phyloP scores from a whole-genome alignment of 768 basidiomycete species.

The Daedaleopsis sinensis region DNA sequence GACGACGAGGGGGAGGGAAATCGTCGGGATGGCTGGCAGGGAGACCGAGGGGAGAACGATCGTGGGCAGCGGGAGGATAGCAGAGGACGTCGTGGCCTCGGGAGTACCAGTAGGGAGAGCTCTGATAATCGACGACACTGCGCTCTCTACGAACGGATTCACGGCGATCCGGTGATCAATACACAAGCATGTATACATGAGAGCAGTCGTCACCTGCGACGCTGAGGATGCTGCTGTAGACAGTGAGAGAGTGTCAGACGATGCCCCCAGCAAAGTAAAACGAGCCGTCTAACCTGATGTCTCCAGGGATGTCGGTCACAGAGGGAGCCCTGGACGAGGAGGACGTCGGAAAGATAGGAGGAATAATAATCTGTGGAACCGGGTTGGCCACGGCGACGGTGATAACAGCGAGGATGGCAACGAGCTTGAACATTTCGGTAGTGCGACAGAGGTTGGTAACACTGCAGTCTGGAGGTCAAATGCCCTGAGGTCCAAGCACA shows the following conservation, averaged over 20 bases:
- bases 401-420: constrained; percentile 6
- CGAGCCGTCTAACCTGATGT: too few relatives aligned
- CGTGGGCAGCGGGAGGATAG: too few relatives aligned
- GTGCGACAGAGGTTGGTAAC: not conserved
- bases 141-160: too few relatives aligned
- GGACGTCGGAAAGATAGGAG: not conserved
- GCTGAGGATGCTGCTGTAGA: not conserved
- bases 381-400: constrained; percentile 8
- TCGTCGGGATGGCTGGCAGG: not conserved
- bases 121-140: not conserved
- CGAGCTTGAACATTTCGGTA: constrained; percentile 7
- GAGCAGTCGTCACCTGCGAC: not conserved
- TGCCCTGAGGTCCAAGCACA: constrained; percentile 6
- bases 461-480: not conserved
- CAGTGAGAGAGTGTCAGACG: too few relatives aligned
- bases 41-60: too few relatives aligned
- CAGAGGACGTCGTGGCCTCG: too few relatives aligned
- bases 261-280: too few relatives aligned
- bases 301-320: not conserved
- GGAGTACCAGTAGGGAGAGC: not conserved
- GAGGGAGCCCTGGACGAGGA: not conserved
- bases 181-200: not conserved
- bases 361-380: not conserved
- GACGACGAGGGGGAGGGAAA: not conserved
- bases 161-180: too few relatives aligned